Base-by-base conservation (phyloP, 2,329 filamentous ascomycete species). In the Colletotrichum echinochloae region DNA sequence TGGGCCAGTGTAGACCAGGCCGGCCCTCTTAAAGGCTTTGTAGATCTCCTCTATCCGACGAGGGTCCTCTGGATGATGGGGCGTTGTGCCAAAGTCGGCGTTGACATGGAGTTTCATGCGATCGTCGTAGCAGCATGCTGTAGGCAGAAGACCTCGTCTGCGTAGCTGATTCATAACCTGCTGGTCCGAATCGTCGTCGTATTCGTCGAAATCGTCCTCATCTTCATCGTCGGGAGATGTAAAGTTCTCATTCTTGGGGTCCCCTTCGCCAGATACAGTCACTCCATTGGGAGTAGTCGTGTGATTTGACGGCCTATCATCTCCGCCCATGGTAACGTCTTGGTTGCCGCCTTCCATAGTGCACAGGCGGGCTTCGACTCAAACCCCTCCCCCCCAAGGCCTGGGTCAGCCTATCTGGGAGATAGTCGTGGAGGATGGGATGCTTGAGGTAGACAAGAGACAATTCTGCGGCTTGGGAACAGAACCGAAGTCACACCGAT, bases 41-140 rank as follows among this genome's bases (percentile, higher is more conserved):
- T 96, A 97, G 74, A 99, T 99, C 76, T 93, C 92, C 76, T 95
- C 93, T 70, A 99, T 98, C 18, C 96, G 90, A 35, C 94, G 87
- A 1, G 96, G 96, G 76, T 99, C 96, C 80, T 99, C 96, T 0
- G 96, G 96, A 77, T 99, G 96, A 61, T 97, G 91, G 28, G 95
- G 92, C 57, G 90, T 88, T 1, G 87, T 86, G 23, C 88, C 89
- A 77, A 90, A 91, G 78, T 94, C 91, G 20, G 93, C 90, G 78
- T 98, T 97, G 65, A 94, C 93, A 79, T 99, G 96, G 71, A 97
- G 92, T 71, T 96, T 94, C 96, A 99, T 99, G 39, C 95, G 90
- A 67, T 94, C 91, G 82, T 99, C 96, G 78, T 98, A 99, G 74
- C 93, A 95, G 72, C 92, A 90, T 4, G 93, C 93, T 0, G 92